A percentile compares a stretch with the other conserved stretches of the same genome.
These are phyloP conservation scores for Inonotus hispidus DNA, from an alignment of 1,284 basidiomycete species.

Conservation along the genomic window DNA sequence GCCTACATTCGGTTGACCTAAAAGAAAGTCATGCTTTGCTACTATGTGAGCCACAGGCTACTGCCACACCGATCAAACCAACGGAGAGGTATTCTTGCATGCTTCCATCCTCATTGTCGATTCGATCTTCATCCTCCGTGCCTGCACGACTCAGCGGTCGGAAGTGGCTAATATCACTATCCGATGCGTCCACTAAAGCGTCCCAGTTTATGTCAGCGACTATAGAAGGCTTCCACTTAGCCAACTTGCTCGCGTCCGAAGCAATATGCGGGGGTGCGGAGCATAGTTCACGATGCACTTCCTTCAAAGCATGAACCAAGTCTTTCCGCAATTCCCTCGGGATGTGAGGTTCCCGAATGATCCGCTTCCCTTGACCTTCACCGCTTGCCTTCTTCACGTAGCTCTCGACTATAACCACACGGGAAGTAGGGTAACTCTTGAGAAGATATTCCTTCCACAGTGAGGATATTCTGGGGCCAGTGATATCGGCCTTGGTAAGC, in stretches of 20 bases:
- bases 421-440: conserved; percentile 45
- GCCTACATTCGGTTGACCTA: conserved; percentile 90
- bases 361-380: conserved; percentile 43
- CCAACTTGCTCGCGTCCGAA: conserved; percentile 47
- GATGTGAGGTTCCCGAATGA: conserved; percentile 58
- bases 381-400: conserved; percentile 49
- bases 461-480: conserved; percentile 48
- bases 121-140: conserved; percentile 27
- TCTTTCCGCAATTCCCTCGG: conserved; percentile 52
- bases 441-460: conserved; percentile 69
- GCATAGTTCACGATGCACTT: conserved; percentile 64
- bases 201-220: conserved; percentile 71
- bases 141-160: conserved; percentile 25
- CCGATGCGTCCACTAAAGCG: conserved; percentile 41
- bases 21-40: conserved; percentile 1
- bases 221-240: conserved; percentile 63
- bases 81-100: conserved; percentile 63
- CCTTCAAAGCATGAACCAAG: conserved; percentile 63
- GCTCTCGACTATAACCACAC: conserved; percentile 70
- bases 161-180: conserved; percentile 32
- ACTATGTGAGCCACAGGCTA: neutral
- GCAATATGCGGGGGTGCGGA: conserved; percentile 60
- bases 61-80: conserved; percentile 67
- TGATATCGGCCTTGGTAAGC: conserved; percentile 80
- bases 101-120: conserved; percentile 29